Percentiles rank a stretch among this genome's conserved stretches.
Conservation (phyloP, 768 basidiomycete genomes). For the Agaricus subrufescens region DNA sequence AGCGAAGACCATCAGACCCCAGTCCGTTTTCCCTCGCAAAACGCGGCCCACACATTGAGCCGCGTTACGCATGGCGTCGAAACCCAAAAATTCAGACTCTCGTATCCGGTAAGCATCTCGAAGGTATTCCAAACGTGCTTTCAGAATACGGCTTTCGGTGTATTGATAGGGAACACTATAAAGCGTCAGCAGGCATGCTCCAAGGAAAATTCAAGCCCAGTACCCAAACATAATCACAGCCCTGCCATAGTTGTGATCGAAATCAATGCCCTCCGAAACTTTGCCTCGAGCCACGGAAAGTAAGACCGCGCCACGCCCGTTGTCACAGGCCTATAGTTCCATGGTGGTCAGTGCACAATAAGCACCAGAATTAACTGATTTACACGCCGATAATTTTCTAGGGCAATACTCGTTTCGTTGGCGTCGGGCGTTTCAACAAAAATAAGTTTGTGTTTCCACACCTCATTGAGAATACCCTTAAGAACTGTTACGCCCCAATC, state of each 20-base stretch:
- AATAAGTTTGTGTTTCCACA: conserved; percentile 99
- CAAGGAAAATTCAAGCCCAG: conserved; percentile 13
- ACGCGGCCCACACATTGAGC: conserved; percentile 99
- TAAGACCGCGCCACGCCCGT: conserved; percentile 94
- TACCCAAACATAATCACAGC: conserved; percentile 99
- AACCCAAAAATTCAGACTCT: conserved; percentile 97
- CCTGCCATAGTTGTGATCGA: conserved; percentile 98
- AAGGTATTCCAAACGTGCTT: conserved; percentile 94
- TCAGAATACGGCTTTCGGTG: conserved; percentile 95
- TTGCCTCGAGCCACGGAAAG: conserved; percentile 98
- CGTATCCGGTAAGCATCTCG: conserved; percentile 98
- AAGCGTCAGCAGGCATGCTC: conserved; percentile 11
- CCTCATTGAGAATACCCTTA: conserved; percentile 97
- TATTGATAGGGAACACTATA: conserved; percentile 92
- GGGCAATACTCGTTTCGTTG: conserved; percentile 95
- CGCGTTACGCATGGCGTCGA: conserved; percentile 99
- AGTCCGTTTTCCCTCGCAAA: conserved; percentile 96
- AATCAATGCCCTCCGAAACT: conserved; percentile 99
- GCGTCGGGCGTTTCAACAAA: conserved; percentile 99
- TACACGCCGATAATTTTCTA: conserved; percentile 95
- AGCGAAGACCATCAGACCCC: conserved; percentile 99
- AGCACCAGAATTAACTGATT: not conserved
- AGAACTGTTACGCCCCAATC: not conserved
- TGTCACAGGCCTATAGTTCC: conserved; percentile 82
- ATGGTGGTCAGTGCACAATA: not conserved